Evolutionary conservation across 805 yeast species (phyloP), one percentile per base, ranked within the genome.

Genomic region (Teunomyces atbi): DNA sequence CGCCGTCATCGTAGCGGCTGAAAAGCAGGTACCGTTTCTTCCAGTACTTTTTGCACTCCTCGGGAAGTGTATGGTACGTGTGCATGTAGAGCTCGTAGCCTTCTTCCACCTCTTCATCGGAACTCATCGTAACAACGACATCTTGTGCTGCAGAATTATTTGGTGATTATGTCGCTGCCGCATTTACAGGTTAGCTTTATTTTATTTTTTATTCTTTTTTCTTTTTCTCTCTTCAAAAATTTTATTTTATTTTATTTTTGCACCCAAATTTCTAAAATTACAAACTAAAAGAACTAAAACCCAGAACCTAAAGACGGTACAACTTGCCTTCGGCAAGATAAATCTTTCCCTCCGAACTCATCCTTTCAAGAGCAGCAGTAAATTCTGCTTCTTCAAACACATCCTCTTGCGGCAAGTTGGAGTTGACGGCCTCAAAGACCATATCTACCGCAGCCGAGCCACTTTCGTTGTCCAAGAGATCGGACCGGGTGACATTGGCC

Each of bases 1-100:
- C 74, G 0, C 94, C 92, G 5, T 81, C 76, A 56, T 87, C 89
- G 53, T 74, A 86, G 51, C 66, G 70, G 5, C 80, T 68, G 60
- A 90, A 90, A 7, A 90, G 60, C 12, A 60, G 59, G 52, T 79
- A 75, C n/a, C 96, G 65, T 35, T 77, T 74, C 18, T 61, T 62
- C 90, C 91, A 88, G 61, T 77, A 83, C 59, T 82, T 82, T 45
- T 63, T 64, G 47, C 74, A 56, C 0, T 65, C 60, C 1, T 45
- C 38, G 1, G 82, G 81, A 15, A 76, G 67, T 1, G 74, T 66
- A 28, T 62, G 55, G 41, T 59, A 54, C 6, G 64, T 65, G 44
- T 68, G 78, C 68, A 67, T 69, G 34, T 71, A 51, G 23, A 69
- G 62, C 49, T 64, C 71, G 32, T 63, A 64, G n/a, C 34, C 45